These are phyloP conservation scores for Picea sitchensis DNA, from an alignment of 75 land plant genomes.

Conservation along the genomic window DNA sequence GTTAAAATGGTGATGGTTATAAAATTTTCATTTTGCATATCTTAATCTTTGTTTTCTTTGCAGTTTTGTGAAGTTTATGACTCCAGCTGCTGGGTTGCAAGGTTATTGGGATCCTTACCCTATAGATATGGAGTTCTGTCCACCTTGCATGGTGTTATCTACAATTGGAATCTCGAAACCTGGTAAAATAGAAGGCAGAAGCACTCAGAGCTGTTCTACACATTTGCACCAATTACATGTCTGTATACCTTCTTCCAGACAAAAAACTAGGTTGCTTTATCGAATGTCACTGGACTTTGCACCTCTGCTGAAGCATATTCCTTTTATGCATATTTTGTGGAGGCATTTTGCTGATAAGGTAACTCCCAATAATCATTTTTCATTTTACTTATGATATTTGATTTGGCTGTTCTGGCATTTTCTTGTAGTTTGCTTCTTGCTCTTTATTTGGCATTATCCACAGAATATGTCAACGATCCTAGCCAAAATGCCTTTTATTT, in stretches of 20 bases:
- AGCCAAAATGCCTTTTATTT: constrained; percentile 7
- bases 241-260: constrained; percentile 84
- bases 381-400: background rate
- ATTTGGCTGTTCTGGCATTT: background rate
- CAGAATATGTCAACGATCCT: background rate
- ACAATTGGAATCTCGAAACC: constrained; percentile 97
- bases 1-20: background rate
- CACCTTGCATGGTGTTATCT: constrained; percentile 96
- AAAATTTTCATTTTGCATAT: background rate
- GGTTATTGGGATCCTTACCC: constrained; percentile 99
- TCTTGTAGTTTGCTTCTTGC: background rate
- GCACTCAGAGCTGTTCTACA: constrained; percentile 57
- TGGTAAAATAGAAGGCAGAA: constrained; percentile 76
- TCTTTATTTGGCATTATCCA: background rate
- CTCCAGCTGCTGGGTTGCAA: constrained; percentile 78
- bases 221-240: constrained; percentile 97
- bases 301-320: constrained; percentile 73
- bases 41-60: background rate
- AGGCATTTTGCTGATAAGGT: constrained; percentile 89
- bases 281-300: constrained; percentile 97
- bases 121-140: constrained; percentile 95
- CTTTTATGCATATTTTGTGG: constrained; percentile 82
- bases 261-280: constrained; percentile 83
- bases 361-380: background rate
- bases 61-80: constrained; percentile 94